Evolutionary conservation across 2,329 filamentous ascomycete species (phyloP), one percentile per base, ranked within the genome.

Genomic region (Aspergillus novoparasiticus): DNA sequence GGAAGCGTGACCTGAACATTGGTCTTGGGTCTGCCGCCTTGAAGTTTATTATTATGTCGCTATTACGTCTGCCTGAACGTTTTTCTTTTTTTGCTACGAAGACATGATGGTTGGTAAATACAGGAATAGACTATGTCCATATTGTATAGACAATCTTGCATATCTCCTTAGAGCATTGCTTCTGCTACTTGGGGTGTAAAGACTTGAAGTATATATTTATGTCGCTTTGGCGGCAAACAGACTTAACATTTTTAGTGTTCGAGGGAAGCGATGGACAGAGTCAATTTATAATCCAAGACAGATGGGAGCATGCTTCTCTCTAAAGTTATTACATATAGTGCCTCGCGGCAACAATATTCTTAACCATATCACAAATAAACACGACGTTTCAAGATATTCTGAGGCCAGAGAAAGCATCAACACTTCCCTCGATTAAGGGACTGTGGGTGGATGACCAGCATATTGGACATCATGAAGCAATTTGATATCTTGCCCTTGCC

Each of bases 1-100:
- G 76, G 76, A 76, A 62, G 67, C 74, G 39, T 75, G 62, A 55
- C 10, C 48, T 32, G 6, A 23, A 50, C 9, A 26, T 39, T 41
- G 6, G 32, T 6, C 14, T 26, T 8, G n/a, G 11, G 16, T 32
- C 4, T 16, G 28, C 23, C 23, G 26, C 16, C 26, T 19, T 8
- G 5, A 19, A 30, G 14, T 28, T 50, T 4, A 16, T 28, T 14
- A 19, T 50, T 19, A 50, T 26, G 12, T 19, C 26, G 23, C 21
- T 14, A 16, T 28, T 16, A 8, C 2, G 14, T 28, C 46, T 50
- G 4, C 14, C 14, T 26, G 12, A 11, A 19, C 2, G 16, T 28
- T 48, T 14, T 21, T 10, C 6, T 6, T 48, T 14, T 34, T 19
- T 51, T 51, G 28, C n/a, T 51, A 51, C 16, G 28, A 51, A 51